Evolutionary conservation across 352 stramenopile genomes (phyloP), one percentile per base, ranked within the genome.

Genomic region (Peronospora belbahrii): DNA sequence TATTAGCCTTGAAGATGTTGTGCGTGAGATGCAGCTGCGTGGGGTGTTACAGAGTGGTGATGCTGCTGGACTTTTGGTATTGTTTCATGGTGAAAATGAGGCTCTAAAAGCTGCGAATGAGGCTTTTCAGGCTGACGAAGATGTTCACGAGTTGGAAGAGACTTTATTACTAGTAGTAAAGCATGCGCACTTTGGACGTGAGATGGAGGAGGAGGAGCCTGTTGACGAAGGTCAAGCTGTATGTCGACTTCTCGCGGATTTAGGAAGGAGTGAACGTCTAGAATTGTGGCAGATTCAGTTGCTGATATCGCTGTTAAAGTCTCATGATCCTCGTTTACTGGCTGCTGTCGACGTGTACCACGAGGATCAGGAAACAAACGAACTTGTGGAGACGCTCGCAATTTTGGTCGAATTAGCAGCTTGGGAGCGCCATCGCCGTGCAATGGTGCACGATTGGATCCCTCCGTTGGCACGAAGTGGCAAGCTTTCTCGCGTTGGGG

Each of bases 141-240:
- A 91, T 33, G 64, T 86, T 8, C 76, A 76, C 18, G 79, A 91
- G 37, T 56, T 91, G 3, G 74, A 88, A 15, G 79, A 91, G 37
- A 91, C 79, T 15, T 35, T 91, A 42, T 49, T 86, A n/a, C 42
- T 91, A 4, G 73, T 91, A 11, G 76, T 91, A 15, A 91, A 91
- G 46, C 79, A 91, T 40, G 79, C 79, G 0, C 69, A 74, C 20
- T 85, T 88, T 53, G 72, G 67, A 11, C 51, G 50, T 4, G 51
- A 61, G 14, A 28, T 28, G 2, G 40, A 52, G 0, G 34, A 53
- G 2, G 14, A 13, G 6, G 19, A 49, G 3, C 14, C 47, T 1
- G 18, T 52, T 33, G 65, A 76, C 13, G 60, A 71, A 11, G 38
- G 39, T 3, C 45, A 68, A 15, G 48, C 48, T 6, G 52, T 64